Evolutionary conservation across 78 protist genomes (phyloP).

Genomic region (Pigoraptor vietnamica): DNA sequence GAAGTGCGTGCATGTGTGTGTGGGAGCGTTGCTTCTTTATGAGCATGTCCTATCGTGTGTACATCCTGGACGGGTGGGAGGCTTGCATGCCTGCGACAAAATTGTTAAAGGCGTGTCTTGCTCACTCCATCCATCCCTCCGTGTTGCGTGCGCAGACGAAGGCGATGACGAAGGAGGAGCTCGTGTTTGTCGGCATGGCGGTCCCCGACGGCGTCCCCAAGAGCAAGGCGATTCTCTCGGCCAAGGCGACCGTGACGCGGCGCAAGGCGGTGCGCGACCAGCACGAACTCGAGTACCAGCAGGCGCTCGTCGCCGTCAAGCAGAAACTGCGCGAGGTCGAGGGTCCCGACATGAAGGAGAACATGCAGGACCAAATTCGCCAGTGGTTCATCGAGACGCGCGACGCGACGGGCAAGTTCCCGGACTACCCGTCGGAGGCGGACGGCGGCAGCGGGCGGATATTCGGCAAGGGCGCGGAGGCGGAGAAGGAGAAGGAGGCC

Average conservation of each 20-base stretch:
- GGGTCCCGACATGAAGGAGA: neutral
- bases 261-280: neutral
- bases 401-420: constrained; percentile 12
- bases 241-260: neutral
- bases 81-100: too few relatives aligned
- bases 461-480: neutral
- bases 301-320: neutral
- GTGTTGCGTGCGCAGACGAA: too few relatives aligned
- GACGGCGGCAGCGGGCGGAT: neutral
- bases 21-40: neutral
- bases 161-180: neutral
- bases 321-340: neutral
- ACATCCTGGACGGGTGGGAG: neutral
- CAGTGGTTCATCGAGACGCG: neutral
- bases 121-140: too few relatives aligned
- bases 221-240: neutral
- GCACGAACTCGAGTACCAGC: neutral
- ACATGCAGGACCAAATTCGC: neutral
- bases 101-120: too few relatives aligned
- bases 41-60: neutral
- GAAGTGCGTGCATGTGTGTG: neutral
- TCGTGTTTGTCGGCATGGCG: neutral
- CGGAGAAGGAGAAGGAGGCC: neutral
- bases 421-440: neutral
- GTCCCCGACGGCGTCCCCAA: neutral